Evolutionary conservation across 805 yeast genomes (phyloP).

Genomic region (Candida rishiriensis): DNA sequence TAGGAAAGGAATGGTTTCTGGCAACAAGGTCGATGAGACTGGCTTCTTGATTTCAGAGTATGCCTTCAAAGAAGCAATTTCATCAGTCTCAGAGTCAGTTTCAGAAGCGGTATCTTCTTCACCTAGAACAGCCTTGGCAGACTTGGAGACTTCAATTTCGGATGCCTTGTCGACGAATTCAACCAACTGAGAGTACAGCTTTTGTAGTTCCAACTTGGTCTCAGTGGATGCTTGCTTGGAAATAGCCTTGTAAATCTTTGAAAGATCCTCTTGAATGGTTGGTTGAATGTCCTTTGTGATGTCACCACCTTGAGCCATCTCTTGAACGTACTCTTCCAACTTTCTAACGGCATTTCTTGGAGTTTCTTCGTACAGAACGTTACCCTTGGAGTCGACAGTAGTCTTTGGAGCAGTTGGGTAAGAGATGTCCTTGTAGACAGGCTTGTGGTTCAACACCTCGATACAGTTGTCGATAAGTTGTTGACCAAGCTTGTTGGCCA

Average conservation of each 20-base stretch:
- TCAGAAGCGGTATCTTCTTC: slow-evolving; percentile 41
- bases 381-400: slow-evolving; percentile 81
- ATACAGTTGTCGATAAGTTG: slow-evolving; percentile 94
- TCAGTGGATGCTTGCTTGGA: slow-evolving; percentile 68
- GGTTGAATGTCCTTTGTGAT: slow-evolving; percentile 68
- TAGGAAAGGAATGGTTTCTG: slow-evolving; percentile 90
- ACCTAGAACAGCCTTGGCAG: slow-evolving; percentile 49
- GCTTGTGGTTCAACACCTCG: slow-evolving; percentile 72
- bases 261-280: slow-evolving; percentile 78
- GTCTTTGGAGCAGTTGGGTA: slow-evolving; percentile 96
- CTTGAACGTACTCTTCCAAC: slow-evolving; percentile 90
- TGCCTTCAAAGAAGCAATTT: slow-evolving; percentile 80
- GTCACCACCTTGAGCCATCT: slow-evolving; percentile 94
- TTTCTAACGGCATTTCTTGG: slow-evolving; percentile 90
- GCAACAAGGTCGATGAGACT: slow-evolving; percentile 68
- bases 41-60: slow-evolving; percentile 65
- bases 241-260: slow-evolving; percentile 76
- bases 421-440: slow-evolving; percentile 93
- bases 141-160: slow-evolving; percentile 65
- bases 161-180: slow-evolving; percentile 63
- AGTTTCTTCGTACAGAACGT: slow-evolving; percentile 75
- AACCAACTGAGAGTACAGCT: slow-evolving; percentile 65
- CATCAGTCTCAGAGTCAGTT: slow-evolving; percentile 60
- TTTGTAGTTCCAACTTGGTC: slow-evolving; percentile 67
- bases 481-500: slow-evolving; percentile 86